Evolutionary conservation across 2,329 filamentous ascomycete species (phyloP).

Genomic region (Biscogniauxia mediterranea): DNA sequence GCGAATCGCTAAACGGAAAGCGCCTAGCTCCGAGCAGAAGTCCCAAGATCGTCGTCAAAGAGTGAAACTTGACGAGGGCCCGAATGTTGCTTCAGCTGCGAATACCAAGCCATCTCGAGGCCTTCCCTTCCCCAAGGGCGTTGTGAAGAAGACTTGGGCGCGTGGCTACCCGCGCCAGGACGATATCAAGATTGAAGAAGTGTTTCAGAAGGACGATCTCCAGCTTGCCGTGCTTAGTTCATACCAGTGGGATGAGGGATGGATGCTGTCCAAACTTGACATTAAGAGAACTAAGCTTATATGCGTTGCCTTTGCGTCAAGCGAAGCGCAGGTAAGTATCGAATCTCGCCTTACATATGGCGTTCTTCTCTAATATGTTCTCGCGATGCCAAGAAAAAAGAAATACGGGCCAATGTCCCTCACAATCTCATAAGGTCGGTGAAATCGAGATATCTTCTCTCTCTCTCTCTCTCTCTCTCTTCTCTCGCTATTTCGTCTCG

Average conservation of each 20-base stretch:
- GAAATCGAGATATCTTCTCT: not conserved
- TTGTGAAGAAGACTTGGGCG: slow-evolving; percentile 80
- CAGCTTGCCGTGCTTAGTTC: slow-evolving; percentile 80
- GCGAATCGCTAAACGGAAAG: slow-evolving; percentile 62
- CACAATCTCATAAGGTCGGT: slow-evolving; percentile 46
- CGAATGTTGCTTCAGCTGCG: not conserved
- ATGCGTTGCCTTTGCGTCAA: slow-evolving; percentile 55
- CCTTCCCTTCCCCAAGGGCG: slow-evolving; percentile 54
- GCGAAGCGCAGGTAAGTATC: slow-evolving; percentile 50
- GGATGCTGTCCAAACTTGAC: slow-evolving; percentile 72
- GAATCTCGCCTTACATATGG: not conserved
- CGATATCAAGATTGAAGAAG: slow-evolving; percentile 77
- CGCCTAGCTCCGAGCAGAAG: slow-evolving; percentile 19
- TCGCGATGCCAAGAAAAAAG: slow-evolving; percentile 41
- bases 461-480: too few species aligned
- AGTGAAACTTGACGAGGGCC: slow-evolving; percentile 15
- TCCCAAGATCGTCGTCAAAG: slow-evolving; percentile 16
- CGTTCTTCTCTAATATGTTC: not conserved
- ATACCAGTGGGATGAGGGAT: slow-evolving; percentile 81
- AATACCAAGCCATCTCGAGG: not conserved
- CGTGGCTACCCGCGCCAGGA: slow-evolving; percentile 61
- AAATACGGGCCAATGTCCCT: slow-evolving; percentile 50
- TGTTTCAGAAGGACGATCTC: slow-evolving; percentile 71
- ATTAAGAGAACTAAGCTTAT: slow-evolving; percentile 58
- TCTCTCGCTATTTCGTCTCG: too few species aligned